Conservation (phyloP, 2,329 filamentous ascomycete genomes). For the Uncinocarpus reesii region DNA sequence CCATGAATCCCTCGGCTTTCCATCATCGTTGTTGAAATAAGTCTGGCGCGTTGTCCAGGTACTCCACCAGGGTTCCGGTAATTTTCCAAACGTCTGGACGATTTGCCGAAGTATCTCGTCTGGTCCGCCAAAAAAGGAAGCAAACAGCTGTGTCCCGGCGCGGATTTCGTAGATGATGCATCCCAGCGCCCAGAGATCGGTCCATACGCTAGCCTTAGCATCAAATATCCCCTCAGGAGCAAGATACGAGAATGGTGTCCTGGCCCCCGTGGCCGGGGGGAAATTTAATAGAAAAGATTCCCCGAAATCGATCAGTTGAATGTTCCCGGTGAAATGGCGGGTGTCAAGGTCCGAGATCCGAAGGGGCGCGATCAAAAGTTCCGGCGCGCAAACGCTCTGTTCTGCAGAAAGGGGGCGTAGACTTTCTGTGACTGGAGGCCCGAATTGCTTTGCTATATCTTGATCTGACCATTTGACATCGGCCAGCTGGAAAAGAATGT, state of each 20-base stretch:
- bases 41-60: constrained; percentile 22
- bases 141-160: constrained; percentile 23
- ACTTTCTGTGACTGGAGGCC: background rate
- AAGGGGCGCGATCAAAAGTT: constrained; percentile 2
- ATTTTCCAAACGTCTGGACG: constrained; percentile 24
- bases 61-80: constrained; percentile 27
- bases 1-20: constrained; percentile 8
- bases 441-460: background rate
- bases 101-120: constrained; percentile 26
- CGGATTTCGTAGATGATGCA: constrained; percentile 30
- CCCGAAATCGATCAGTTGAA: constrained; percentile 20
- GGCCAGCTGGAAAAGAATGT: constrained; percentile 5
- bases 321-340: constrained; percentile 1
- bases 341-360: background rate
- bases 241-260: constrained; percentile 24
- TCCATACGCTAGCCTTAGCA: constrained; percentile 15
- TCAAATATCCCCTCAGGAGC: constrained; percentile 25
- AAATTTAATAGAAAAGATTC: constrained; percentile 17
- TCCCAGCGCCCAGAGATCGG: constrained; percentile 29
- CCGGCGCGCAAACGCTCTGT: background rate
- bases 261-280: constrained; percentile 17
- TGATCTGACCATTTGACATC: constrained; percentile 6
- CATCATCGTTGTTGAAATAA: constrained; percentile 21
- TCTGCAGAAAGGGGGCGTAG: background rate
- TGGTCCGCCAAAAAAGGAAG: constrained; percentile 21